Conservation (phyloP, 768 basidiomycete genomes). For the Suillus decipiens region DNA sequence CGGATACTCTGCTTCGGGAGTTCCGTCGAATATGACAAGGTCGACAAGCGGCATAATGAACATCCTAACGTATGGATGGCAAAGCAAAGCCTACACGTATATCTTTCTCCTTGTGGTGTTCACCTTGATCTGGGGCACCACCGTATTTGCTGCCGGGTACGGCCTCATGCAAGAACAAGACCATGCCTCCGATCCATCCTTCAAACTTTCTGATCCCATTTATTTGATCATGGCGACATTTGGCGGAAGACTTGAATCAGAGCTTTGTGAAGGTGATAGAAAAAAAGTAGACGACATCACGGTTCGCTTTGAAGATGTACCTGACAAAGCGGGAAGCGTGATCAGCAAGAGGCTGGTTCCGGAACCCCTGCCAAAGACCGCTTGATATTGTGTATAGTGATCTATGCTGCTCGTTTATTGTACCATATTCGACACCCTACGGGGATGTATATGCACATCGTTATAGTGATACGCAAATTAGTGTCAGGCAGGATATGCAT, state of each 20-base stretch:
- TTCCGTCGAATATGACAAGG: slow-evolving; percentile 7
- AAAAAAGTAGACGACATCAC: neutral
- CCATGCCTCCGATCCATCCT: neutral
- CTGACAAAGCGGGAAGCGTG: neutral
- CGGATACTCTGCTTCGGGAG: slow-evolving; percentile 8
- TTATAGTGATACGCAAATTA: too few relatives aligned
- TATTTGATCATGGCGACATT: slow-evolving; percentile 5
- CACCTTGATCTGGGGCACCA: neutral
- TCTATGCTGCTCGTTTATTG: too few relatives aligned
- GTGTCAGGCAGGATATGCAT: too few relatives aligned
- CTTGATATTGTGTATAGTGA: neutral
- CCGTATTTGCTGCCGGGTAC: slow-evolving; percentile 4
- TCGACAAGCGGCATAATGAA: slow-evolving; percentile 7
- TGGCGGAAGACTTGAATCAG: neutral
- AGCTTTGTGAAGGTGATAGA: neutral
- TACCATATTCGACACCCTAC: too few relatives aligned
- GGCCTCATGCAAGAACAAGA: slow-evolving; percentile 1
- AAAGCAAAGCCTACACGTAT: neutral
- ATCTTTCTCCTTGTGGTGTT: slow-evolving; percentile 8
- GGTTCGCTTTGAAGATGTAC: neutral
- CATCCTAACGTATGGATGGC: slow-evolving; percentile 12
- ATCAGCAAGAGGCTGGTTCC: neutral
- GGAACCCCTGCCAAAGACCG: neutral
- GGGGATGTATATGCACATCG: too few relatives aligned
- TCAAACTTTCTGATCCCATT: slow-evolving; percentile 9